Evolutionary conservation across 768 basidiomycete species (phyloP), one percentile per base, ranked within the genome.

Genomic region (Phylloporus arenicola): DNA sequence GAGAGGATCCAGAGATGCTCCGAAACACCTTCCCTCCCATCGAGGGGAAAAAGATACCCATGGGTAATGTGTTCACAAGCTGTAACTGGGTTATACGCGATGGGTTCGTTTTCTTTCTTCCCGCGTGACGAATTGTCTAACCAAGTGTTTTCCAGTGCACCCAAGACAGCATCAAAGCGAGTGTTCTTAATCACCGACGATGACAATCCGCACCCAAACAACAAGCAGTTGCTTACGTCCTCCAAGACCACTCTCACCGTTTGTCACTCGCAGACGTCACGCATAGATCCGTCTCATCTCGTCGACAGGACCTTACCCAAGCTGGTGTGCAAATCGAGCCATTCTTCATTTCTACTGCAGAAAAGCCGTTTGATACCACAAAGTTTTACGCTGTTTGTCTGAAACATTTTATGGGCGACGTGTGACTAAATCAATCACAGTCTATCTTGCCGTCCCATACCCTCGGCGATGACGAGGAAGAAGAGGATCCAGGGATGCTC

Each of bases 141-240:
- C 47, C 30, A 5, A 43, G 9, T 19, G 37, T 47, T 45, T 43
- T 34, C 25, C 53, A 92, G 90, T 11, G 87, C 89, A 8, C 83
- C 85, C 19, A 92, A 93, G 62, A 90, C 84, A 0, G 90, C 92
- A 3, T 83, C 86, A n/a, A 94, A 95, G 63, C 84, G 93, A 6
- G 79, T 98, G 1, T 97, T 97, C 64, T 72, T 95, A 34, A 88
- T 99, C 38, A 98, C 96, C 0, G 87, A 98, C 62, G 83, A 70
- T 16, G 67, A 68, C 52, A 53, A 76, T 50, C 69, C 78, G 6
- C 77, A 78, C 11, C 64, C 73, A 5, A 75, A 72, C n/a, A 80
- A 70, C 59, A 73, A 75, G 39, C 83, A 86, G 46, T 68, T 90
- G 10, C 65, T 79, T 6, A 85, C 77, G 1, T 85, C 86, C 1